Conservation (phyloP, 345 rosid genomes). For the Hypericum perforatum region DNA sequence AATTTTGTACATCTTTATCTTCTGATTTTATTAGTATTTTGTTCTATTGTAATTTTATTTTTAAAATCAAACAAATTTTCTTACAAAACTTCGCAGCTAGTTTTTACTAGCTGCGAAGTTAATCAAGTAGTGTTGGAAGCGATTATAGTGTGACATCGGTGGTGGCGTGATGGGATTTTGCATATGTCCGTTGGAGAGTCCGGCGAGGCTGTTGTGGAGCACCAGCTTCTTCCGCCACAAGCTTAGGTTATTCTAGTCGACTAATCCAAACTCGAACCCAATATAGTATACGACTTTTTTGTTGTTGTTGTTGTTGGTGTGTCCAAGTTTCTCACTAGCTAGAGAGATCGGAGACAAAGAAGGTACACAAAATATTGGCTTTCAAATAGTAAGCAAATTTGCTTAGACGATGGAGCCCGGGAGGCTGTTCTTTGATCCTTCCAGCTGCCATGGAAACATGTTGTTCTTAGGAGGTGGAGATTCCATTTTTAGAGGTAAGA, state of each 20-base stretch:
- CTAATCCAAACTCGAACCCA: no score
- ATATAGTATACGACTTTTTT: no score
- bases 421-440: conserved; percentile 54
- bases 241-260: conserved; percentile 62
- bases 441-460: conserved; percentile 50
- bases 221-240: conserved; percentile 98
- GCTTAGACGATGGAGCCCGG: conserved; percentile 56
- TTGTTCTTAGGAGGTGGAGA: conserved; percentile 52
- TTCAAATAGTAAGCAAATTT: background rate
- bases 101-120: no score
- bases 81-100: no score
- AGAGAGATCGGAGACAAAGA: conserved; percentile 8
- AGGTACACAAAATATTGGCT: background rate
- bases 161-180: conserved; percentile 74
- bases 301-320: no score
- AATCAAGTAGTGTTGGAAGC: no score
- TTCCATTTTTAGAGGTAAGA: conserved; percentile 41
- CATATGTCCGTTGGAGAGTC: conserved; percentile 64
- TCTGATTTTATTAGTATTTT: no score
- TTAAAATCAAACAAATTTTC: no score
- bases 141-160: conserved; percentile 1
- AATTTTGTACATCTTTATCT: no score
- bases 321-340: no score
- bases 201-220: conserved; percentile 89
- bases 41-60: no score